Base-by-base conservation (phyloP, 192 early-diverging fungal species). In the Podila horticola region DNA sequence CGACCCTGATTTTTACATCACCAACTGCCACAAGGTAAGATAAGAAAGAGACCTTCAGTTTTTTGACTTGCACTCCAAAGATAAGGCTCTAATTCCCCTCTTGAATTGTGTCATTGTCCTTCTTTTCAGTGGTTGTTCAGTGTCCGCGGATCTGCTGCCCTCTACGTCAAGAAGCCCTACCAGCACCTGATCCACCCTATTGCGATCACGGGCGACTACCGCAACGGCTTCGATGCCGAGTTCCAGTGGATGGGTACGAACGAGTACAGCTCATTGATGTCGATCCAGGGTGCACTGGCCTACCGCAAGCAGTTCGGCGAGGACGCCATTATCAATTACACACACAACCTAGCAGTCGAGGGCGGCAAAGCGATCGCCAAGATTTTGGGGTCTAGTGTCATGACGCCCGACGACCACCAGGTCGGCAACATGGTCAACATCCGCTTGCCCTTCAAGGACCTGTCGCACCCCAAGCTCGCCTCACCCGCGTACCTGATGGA, bases 1-100 rank as follows among this genome's bases (percentile, higher is more conserved):
- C 19, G 71, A 84, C 58, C 87, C 92, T 1, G 93, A 94, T 66
- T 94, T 91, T 62, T 91, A 88, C 61, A 87, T 90, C n/a, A 85
- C 87, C 49, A 91, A 91, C 71, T 86, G 83, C 65, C 92, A 93
- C 79, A 93, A 93, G 65, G 75, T 79, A 71, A 75, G 1, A 48
- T 50, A 45, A 65, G 2, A 58, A 58, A 58, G 30, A 55, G 31
- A 33, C 3, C 59, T 19, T 15, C 19, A 24, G 36, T 26, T 22
- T 45, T 45, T 59, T 59, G 31, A n/a, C 55, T 58, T 29, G n/a
- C 9, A 36, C 34, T 36, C 11, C 26, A 3, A 12, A 38, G 13
- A 31, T 65, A 31, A 26, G 5, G 8, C n/a, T 48, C 19, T 58
- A 13, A 5, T 58, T 0, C 4, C 20, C 1, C 20, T n/a, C n/a